These are phyloP conservation scores for Viola pubescens DNA, from an alignment of 441 rosid genomes.

Conservation along the genomic window DNA sequence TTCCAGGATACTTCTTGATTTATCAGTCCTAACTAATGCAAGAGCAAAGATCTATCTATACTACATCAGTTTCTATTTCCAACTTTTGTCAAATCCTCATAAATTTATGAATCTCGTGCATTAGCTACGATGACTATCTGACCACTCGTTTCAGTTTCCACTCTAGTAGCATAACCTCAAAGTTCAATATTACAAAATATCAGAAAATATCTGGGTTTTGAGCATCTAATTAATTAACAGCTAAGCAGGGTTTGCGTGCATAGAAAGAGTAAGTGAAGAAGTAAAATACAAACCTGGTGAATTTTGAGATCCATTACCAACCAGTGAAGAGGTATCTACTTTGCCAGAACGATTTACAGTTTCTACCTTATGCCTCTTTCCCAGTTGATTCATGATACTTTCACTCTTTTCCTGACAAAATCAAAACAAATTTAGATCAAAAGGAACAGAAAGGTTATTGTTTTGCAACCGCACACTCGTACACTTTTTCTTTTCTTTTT, in stretches of 20 bases:
- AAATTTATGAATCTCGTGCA: no score
- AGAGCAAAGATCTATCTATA: no score
- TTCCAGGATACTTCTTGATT: background rate
- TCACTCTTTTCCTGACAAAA: slow-evolving; percentile 38
- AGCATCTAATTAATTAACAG: background rate
- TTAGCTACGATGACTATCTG: no score
- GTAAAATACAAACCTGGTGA: slow-evolving; percentile 38
- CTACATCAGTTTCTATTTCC: background rate
- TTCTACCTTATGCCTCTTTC: slow-evolving; percentile 36
- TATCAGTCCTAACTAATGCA: no score
- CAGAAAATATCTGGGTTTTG: background rate
- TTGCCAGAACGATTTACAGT: slow-evolving; percentile 21
- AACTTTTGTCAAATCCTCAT: background rate
- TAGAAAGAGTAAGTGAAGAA: background rate
- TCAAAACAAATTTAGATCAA: background rate
- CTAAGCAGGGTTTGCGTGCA: background rate
- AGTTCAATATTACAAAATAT: background rate
- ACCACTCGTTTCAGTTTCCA: background rate
- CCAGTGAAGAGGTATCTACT: slow-evolving; percentile 27
- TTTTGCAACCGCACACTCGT: background rate
- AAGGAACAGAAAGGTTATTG: background rate
- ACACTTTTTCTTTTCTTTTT: background rate
- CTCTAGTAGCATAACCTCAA: background rate
- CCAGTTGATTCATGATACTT: slow-evolving; percentile 31
- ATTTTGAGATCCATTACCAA: slow-evolving; percentile 26